Conservation (phyloP, 2,329 filamentous ascomycete genomes). For the Podosphaera xanthii region DNA sequence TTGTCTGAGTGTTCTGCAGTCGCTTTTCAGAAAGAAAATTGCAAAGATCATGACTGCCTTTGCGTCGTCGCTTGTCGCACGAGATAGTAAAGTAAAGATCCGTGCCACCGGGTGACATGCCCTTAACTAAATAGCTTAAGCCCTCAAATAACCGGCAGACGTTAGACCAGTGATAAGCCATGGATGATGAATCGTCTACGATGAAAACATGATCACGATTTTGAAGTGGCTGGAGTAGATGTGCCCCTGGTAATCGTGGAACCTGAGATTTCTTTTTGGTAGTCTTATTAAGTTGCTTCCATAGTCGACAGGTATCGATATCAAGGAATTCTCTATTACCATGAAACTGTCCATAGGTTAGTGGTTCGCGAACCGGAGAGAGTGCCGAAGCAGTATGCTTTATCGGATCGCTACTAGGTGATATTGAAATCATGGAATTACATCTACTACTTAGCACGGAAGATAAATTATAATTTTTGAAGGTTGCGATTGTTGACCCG, state of each 20-base stretch:
- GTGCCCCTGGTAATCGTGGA: slow-evolving; percentile 7
- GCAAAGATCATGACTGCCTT: slow-evolving; percentile 8
- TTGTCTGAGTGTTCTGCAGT: slow-evolving; percentile 5
- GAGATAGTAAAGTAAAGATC: slow-evolving; percentile 13
- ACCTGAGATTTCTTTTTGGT: slow-evolving; percentile 7
- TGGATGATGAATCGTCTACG: slow-evolving; percentile 13
- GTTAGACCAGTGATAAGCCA: slow-evolving; percentile 11
- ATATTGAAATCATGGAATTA: not conserved
- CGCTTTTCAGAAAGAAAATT: slow-evolving; percentile 3
- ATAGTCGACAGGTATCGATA: slow-evolving; percentile 9
- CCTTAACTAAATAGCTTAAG: slow-evolving; percentile 13
- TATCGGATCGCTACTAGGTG: not conserved
- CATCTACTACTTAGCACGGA: not conserved
- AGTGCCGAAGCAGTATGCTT: not conserved
- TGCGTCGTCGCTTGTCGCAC: slow-evolving; percentile 9
- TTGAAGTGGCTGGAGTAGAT: slow-evolving; percentile 8
- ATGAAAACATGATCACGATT: slow-evolving; percentile 16
- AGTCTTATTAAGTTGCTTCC: slow-evolving; percentile 10
- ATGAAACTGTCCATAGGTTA: not conserved
- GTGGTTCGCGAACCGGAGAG: not conserved
- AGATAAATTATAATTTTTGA: not conserved
- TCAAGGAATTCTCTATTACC: slow-evolving; percentile 5
- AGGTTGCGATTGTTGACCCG: not conserved
- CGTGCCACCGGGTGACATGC: slow-evolving; percentile 10
- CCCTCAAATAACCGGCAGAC: slow-evolving; percentile 11